Conservation (phyloP, 1,139 yeast species). For the Debaryomyces singareniensis region DNA sequence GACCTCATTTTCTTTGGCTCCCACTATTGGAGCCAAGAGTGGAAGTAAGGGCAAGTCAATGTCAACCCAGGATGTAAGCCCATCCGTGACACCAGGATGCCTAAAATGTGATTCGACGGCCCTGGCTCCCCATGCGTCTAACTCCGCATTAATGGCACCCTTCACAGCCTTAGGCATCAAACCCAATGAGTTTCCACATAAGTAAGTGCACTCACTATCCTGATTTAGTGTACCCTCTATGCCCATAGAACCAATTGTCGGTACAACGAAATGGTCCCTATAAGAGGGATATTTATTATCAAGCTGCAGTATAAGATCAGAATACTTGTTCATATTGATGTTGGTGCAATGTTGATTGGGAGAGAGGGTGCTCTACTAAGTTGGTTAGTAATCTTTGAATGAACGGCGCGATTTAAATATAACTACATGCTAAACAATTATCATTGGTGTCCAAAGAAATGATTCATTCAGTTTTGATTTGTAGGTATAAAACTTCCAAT, state of each 20-base stretch:
- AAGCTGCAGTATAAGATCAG: too few species aligned
- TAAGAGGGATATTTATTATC: constrained; percentile 34
- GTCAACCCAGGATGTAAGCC: constrained; percentile 67
- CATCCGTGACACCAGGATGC: constrained; percentile 43
- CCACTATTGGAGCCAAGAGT: constrained; percentile 65
- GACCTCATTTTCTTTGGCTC: constrained; percentile 67
- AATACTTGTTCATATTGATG: too few species aligned
- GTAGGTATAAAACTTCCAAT: constrained; percentile 39
- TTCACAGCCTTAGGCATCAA: constrained; percentile 70
- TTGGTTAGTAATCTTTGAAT: too few species aligned
- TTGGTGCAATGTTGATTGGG: too few species aligned
- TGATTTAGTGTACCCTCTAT: constrained; percentile 15
- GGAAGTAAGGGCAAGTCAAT: constrained; percentile 74
- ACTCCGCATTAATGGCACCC: constrained; percentile 54
- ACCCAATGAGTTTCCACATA: constrained; percentile 91
- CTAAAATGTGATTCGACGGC: constrained; percentile 85
- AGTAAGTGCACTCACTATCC: constrained; percentile 40
- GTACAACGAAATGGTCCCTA: constrained; percentile 45
- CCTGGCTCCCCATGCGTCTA: constrained; percentile 73
- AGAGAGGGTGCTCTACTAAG: too few species aligned
- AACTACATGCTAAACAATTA: too few species aligned
- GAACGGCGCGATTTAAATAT: too few species aligned
- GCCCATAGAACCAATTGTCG: constrained; percentile 54
- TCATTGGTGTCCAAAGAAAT: too few species aligned
- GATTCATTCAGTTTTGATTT: constrained; percentile 88